Conservation (phyloP, 345 rosid species). For the Eucalyptus brandiana region DNA sequence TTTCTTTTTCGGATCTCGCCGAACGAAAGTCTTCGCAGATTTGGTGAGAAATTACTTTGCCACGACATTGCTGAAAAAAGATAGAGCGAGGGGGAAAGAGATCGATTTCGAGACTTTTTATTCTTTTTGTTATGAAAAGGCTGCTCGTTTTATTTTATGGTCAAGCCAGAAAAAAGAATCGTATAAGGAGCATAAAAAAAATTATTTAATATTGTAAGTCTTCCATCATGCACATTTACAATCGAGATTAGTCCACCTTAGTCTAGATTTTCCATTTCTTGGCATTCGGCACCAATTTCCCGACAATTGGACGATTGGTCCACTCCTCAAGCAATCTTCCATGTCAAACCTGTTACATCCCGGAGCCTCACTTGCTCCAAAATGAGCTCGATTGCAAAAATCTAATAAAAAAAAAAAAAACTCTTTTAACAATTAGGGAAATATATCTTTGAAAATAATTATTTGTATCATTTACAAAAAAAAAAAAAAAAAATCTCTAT, state of each 20-base stretch:
- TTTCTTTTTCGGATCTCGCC: neutral
- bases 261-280: neutral
- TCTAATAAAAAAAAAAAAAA: no score
- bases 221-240: neutral
- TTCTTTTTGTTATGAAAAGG: neutral
- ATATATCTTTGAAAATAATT: neutral
- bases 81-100: neutral
- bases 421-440: neutral
- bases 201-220: no score
- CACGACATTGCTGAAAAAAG: neutral
- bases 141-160: neutral
- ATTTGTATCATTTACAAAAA: no score
- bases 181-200: neutral
- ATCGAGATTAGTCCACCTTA: neutral
- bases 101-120: neutral
- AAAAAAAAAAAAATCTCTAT: no score
- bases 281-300: rapidly evolving
- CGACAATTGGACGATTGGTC: no score
- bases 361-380: no score
- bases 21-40: neutral
- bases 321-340: no score
- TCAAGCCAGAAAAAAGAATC: neutral
- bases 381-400: no score
- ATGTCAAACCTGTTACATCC: rapidly evolving
- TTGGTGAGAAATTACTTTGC: neutral